Evolutionary conservation across 2,329 filamentous ascomycete genomes (phyloP), one percentile per base, ranked within the genome.

Genomic region (Talaromyces funiculosus): DNA sequence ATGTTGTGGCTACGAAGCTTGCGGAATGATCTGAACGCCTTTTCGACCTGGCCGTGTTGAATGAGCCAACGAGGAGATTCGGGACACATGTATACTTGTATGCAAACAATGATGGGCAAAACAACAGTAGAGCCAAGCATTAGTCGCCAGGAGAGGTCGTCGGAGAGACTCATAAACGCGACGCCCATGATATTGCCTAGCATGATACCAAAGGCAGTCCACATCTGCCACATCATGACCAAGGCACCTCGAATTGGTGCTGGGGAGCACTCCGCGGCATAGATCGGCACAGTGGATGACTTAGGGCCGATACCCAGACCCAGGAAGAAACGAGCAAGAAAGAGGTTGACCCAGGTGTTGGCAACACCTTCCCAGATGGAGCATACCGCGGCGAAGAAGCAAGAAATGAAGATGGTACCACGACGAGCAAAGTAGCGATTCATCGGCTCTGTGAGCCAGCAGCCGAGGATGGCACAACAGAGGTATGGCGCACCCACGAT

Each of bases 81-180:
- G 0, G 85, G 84, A 67, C 87, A 90, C 58, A 88, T 78, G 71
- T 83, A 90, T 65, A 90, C 86, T 20, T 86, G 77, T 8, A 67
- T 71, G 67, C 81, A 83, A 60, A 86, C 83, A 43, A 86, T 66
- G 6, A 88, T 71, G 18, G 83, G 82, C 3, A 84, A 83, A 1
- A 88, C 78, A 64, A 88, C 82, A 7, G 87, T 86, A 7, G 85
- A 88, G 2, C 82, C 85, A 67, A 90, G 81, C 84, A 89, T 88
- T 33, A 89, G 75, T 31, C 87, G 82, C 87, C 87, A 90, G 64
- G 86, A 75, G 26, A 82, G 78, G 26, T 86, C 84, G 22, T 77
- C 53, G 31, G 69, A 66, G 9, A 76, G 63, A n/a, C 67, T 65
- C 67, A 73, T 73, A 62, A 81, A 80, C 7, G 77, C 78, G 20